Evolutionary conservation across 192 early-diverging fungal genomes (phyloP).

Genomic region (Entophlyctis luteolus): DNA sequence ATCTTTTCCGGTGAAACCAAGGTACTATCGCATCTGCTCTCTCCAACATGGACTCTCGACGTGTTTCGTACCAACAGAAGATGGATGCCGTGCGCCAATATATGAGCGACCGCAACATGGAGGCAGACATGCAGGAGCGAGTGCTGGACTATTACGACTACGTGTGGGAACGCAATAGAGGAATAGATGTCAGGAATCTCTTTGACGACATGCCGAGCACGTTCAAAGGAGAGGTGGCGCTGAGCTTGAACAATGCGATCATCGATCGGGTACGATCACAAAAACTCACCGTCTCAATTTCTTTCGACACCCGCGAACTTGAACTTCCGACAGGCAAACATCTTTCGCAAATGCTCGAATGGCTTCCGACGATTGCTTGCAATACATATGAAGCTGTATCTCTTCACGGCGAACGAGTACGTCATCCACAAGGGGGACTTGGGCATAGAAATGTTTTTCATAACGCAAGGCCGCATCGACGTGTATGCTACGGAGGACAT

Average conservation of each 20-base stretch:
- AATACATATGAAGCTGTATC: constrained; percentile 46
- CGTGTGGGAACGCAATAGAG: constrained; percentile 50
- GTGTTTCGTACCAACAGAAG: constrained; percentile 51
- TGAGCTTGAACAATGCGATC: constrained; percentile 49
- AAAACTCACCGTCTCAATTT: neutral
- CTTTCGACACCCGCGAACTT: neutral
- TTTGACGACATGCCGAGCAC: constrained; percentile 49
- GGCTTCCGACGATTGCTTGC: constrained; percentile 45
- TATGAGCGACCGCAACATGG: constrained; percentile 49
- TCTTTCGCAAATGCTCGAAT: constrained; percentile 43
- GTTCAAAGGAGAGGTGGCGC: constrained; percentile 46
- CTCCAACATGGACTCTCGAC: constrained; percentile 49
- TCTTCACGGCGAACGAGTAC: constrained; percentile 50
- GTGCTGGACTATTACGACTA: constrained; percentile 52
- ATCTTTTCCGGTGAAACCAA: neutral
- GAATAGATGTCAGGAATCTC: constrained; percentile 41
- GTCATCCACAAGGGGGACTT: constrained; percentile 45
- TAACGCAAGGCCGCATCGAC: constrained; percentile 48
- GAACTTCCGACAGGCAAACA: constrained; percentile 24
- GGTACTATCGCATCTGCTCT: constrained; percentile 50
- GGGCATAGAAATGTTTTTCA: constrained; percentile 49
- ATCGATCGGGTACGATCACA: constrained; percentile 48
- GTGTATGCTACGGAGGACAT: constrained; percentile 36
- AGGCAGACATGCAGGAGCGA: constrained; percentile 46
- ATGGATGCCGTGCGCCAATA: constrained; percentile 49